A percentile compares a stretch with the other conserved stretches of the same genome.
Evolutionary conservation across 768 basidiomycete species (phyloP).

Genomic region (Dioszegia crocea): DNA sequence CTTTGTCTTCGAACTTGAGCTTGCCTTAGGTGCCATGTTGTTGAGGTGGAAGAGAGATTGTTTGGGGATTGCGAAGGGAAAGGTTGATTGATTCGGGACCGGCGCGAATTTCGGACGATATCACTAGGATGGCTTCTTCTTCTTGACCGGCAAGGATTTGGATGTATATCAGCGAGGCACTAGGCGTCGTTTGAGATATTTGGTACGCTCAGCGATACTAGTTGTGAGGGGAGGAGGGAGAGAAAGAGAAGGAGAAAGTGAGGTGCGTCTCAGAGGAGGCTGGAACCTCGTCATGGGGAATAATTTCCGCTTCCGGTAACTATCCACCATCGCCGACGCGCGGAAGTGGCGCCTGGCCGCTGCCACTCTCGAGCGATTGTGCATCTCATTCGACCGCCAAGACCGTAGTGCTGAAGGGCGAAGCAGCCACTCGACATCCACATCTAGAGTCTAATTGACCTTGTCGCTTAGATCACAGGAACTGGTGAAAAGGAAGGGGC

Average conservation of each 20-base stretch:
- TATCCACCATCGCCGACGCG: not conserved
- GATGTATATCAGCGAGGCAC: not conserved
- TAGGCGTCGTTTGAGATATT: not conserved
- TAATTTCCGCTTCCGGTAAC: not conserved
- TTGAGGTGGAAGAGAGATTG: not conserved
- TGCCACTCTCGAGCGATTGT: not conserved
- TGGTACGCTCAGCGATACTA: not conserved
- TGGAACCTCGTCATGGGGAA: not conserved
- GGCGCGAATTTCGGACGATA: not conserved
- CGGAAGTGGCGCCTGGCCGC: not conserved
- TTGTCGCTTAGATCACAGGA: no score
- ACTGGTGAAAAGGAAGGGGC: no score
- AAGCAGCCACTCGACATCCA: no score
- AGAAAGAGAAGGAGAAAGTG: not conserved
- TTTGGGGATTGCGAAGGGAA: not conserved
- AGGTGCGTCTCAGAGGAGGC: not conserved
- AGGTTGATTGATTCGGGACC: not conserved
- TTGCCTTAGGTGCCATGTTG: constrained; percentile 1
- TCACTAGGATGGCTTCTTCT: not conserved
- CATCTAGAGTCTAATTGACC: no score
- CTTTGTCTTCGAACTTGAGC: constrained; percentile 5
- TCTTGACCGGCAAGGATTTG: constrained; percentile 1
- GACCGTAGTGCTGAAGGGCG: no score
- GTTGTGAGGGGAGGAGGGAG: not conserved
- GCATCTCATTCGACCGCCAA: no score